These are phyloP conservation scores for Macrotyloma uniflorum DNA, from an alignment of 306 rosid genomes.

Conservation along the genomic window DNA sequence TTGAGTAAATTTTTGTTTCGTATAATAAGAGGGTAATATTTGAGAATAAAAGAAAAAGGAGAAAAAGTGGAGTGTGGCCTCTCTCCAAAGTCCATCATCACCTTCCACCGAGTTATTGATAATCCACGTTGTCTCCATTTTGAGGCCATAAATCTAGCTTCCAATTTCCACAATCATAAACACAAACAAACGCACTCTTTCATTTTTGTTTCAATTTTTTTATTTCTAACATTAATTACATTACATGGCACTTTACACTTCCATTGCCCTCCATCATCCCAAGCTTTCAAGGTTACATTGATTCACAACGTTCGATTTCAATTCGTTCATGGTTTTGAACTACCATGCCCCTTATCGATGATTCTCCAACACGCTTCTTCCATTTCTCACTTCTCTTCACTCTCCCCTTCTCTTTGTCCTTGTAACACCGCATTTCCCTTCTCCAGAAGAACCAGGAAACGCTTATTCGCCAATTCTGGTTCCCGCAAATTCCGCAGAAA, in stretches of 20 bases:
- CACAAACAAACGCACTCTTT: background rate
- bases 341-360: slow-evolving; percentile 49
- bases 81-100: background rate
- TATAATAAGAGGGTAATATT: too few species aligned
- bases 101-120: slow-evolving; percentile 1
- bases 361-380: slow-evolving; percentile 56
- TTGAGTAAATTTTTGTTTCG: too few species aligned
- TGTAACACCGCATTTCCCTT: slow-evolving; percentile 39
- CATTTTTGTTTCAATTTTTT: background rate
- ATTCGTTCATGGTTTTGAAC: background rate
- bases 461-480: slow-evolving; percentile 33
- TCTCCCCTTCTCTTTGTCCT: slow-evolving; percentile 51
- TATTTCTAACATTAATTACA: too few species aligned
- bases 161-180: slow-evolving; percentile 26
- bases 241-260: slow-evolving; percentile 22
- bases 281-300: slow-evolving; percentile 41
- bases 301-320: too few species aligned
- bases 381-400: slow-evolving; percentile 50
- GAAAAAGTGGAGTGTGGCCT: background rate
- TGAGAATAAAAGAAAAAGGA: too few species aligned
- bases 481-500: slow-evolving; percentile 47
- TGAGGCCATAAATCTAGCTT: slow-evolving; percentile 57
- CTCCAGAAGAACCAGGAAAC: slow-evolving; percentile 51
- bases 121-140: slow-evolving; percentile 61
- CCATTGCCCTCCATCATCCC: slow-evolving; percentile 1